Evolutionary conservation across 257 asterid genomes (phyloP), one percentile per base, ranked within the genome.

Genomic region (Apocynum venetum): DNA sequence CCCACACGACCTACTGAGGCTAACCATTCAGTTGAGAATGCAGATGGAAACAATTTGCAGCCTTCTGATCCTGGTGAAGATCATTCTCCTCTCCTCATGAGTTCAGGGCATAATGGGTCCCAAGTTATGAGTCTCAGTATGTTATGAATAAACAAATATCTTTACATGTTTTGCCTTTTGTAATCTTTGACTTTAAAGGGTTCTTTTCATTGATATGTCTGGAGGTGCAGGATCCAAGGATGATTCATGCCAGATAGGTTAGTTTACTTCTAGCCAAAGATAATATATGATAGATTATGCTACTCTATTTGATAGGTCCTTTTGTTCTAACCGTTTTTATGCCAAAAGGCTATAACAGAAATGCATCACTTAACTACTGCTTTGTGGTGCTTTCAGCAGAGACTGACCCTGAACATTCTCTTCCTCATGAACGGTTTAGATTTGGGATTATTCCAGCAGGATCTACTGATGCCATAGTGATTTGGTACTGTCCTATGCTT

Each of bases 381-480:
- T 79, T 81, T 79, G 17, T 71, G 70, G 48, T 77, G 68, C 76
- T 73, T 76, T 77, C 60, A 77, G 84, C 93, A 90, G 97, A 74
- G 46, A 88, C 84, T 77, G 92, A 88, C 79, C 82, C 78, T 14
- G 92, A 84, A 70, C 88, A 90, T 81, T 82, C 85, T 66, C 84
- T 95, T 83, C 94, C 97, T 19, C 92, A 86, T 83, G 89, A 88
- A 80, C 78, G 75, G 68, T 95, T 95, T 82, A 89, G 97, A 89
- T 84, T 95, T 83, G 99, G 99, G 82, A 88, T 95, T 79, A 95
- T 95, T 82, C 99, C 99, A 64, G 97, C 99, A 64, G 99, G 99
- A 82, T 95, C 99, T 31, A 95, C 99, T n/a, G 99, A 95, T 87
- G 97, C 99, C 72, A 86, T 91, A 6, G 98, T 85, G 68, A 91